A percentile compares a stretch with the other conserved stretches of the same genome.
Conservation (phyloP, 345 rosid species). For the Rhodamnia argentea region DNA sequence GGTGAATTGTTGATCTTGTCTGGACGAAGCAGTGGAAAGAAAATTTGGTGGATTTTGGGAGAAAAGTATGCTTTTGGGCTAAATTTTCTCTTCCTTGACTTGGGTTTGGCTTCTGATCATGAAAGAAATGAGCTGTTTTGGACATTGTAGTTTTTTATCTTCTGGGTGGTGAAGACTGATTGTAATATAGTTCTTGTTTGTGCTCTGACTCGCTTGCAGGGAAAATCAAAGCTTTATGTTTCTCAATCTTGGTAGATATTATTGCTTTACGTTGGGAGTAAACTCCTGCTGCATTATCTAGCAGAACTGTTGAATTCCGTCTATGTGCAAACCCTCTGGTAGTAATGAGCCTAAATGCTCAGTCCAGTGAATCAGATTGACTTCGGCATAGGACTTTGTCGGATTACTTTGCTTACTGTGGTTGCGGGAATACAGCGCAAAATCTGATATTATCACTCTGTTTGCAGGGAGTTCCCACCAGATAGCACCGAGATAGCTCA, state of each 20-base stretch:
- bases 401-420: neutral
- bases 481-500: slow-evolving; percentile 81
- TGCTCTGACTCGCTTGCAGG: neutral
- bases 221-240: neutral
- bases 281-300: neutral
- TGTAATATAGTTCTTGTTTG: neutral
- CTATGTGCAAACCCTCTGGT: neutral
- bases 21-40: neutral
- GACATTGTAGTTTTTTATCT: neutral
- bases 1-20: neutral
- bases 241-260: neutral
- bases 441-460: neutral
- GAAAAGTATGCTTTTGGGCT: neutral
- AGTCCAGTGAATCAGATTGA: neutral
- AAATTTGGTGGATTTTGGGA: neutral
- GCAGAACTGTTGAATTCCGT: neutral
- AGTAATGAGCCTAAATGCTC: no score
- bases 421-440: neutral
- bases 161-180: neutral
- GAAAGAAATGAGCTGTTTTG: neutral
- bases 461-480: slow-evolving; percentile 52
- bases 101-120: neutral
- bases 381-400: neutral
- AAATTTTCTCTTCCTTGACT: neutral
- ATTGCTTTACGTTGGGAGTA: neutral